phyloP scores from a whole-genome alignment of 202 grass and related monocot genomes.

The Setaria italica region DNA sequence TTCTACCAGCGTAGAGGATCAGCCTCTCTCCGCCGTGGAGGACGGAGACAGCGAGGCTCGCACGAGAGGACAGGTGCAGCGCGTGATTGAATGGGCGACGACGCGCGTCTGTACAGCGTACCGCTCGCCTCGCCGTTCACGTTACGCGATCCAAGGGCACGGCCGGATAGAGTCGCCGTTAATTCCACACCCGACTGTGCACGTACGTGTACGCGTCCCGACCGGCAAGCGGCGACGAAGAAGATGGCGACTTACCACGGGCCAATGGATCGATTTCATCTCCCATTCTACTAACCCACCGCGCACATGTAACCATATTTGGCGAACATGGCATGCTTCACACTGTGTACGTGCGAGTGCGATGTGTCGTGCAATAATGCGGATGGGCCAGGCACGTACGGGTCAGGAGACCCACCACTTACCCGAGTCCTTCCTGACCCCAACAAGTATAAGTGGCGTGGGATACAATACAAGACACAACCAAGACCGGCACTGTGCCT shows the following conservation, averaged over 20 bases:
- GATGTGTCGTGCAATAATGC: not conserved
- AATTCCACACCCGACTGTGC: not conserved
- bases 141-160: not conserved
- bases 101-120: not conserved
- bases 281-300: not conserved
- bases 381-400: not conserved
- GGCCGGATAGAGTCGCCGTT: not conserved
- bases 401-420: not conserved
- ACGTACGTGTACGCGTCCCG: not conserved
- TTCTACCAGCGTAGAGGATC: not conserved
- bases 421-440: not conserved
- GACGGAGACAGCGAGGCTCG: no score
- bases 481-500: not conserved
- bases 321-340: not conserved
- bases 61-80: no score
- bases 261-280: not conserved
- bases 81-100: not conserved
- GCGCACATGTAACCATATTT: slow-evolving; percentile 14
- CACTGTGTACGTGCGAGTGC: no score
- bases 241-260: not conserved
- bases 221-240: not conserved
- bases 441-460: not conserved
- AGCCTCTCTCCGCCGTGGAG: no score
- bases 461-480: not conserved
- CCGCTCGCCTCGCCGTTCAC: not conserved